Conservation (phyloP, 805 yeast genomes). For the Starmerella scarabaei region DNA sequence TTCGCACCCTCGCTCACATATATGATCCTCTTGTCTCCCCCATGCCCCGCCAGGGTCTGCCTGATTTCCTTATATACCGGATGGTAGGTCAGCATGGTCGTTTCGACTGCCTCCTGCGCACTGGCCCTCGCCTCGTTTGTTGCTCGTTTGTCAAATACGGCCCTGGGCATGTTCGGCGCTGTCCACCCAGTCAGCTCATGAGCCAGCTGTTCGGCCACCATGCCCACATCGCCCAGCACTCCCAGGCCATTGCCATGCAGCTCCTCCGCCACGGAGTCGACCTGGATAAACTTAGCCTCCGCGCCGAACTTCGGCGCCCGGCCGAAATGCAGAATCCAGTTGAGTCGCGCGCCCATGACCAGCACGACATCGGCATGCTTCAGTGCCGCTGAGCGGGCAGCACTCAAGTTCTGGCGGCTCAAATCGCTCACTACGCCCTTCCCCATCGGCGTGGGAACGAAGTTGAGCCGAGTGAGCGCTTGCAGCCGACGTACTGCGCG, state of each 20-base stretch:
- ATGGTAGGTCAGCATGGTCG: constrained; percentile 34
- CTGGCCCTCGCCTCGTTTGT: constrained; percentile 28
- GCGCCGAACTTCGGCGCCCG: constrained; percentile 39
- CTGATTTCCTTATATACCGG: constrained; percentile 41
- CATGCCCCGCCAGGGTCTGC: constrained; percentile 25
- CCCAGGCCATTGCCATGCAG: constrained; percentile 40
- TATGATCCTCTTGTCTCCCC: constrained; percentile 26
- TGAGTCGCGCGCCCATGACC: constrained; percentile 52
- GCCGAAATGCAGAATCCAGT: constrained; percentile 65
- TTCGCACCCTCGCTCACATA: constrained; percentile 62
- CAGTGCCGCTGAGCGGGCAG: constrained; percentile 52
- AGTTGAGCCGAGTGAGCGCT: constrained; percentile 35
- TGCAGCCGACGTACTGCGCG: constrained; percentile 33
- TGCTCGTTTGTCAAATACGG: constrained; percentile 20
- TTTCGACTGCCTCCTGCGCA: constrained; percentile 25
- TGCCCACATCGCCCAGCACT: constrained; percentile 43
- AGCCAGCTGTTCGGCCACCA: constrained; percentile 31
- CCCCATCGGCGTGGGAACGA: constrained; percentile 69
- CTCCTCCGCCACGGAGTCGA: constrained; percentile 42
- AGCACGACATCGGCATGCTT: constrained; percentile 45
- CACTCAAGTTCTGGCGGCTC: constrained; percentile 38
- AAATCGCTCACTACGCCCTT: constrained; percentile 53
- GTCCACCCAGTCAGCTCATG: constrained; percentile 26
- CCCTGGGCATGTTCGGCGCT: constrained; percentile 26
- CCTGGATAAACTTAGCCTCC: constrained; percentile 41